Conservation (phyloP, 208 protist genomes). For the Trypanosoma avium region DNA sequence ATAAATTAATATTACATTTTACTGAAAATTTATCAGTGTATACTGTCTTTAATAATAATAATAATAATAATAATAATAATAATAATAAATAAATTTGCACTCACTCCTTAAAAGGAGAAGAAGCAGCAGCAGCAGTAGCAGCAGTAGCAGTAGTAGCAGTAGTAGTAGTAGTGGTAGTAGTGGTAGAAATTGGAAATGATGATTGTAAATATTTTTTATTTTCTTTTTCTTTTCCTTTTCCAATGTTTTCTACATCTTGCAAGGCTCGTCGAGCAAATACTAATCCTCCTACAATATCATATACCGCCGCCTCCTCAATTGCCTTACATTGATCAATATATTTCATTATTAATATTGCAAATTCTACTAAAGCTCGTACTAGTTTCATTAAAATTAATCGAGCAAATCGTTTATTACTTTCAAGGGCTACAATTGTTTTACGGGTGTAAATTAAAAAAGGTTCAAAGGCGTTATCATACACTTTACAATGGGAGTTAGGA, state of each 20-base stretch:
- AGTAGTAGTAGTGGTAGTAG: too few relatives aligned
- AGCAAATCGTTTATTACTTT: conserved; percentile 35
- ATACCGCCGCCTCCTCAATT: conserved; percentile 39
- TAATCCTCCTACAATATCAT: conserved; percentile 56
- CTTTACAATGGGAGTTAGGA: conserved; percentile 42
- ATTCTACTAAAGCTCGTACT: conserved; percentile 33
- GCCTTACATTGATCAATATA: conserved; percentile 27
- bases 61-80: too few relatives aligned
- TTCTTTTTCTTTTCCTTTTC: not conserved
- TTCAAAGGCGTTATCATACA: conserved; percentile 57
- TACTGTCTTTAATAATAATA: too few relatives aligned
- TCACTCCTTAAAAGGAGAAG: too few relatives aligned
- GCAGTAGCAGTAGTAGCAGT: too few relatives aligned
- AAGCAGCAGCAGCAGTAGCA: too few relatives aligned
- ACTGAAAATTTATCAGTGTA: too few relatives aligned
- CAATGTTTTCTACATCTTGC: conserved; percentile 26
- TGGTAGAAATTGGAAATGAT: too few relatives aligned
- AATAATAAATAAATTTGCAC: too few relatives aligned
- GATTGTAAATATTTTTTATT: too few relatives aligned
- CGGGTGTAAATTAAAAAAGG: conserved; percentile 33
- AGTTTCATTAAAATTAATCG: conserved; percentile 33
- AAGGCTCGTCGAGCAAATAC: conserved; percentile 47
- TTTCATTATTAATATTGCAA: conserved; percentile 47
- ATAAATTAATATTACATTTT: too few relatives aligned
- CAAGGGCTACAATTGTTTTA: conserved; percentile 22